A percentile compares a stretch with the other conserved stretches of the same genome.
Evolutionary conservation across 306 rosid species (phyloP).

Genomic region (Cucurbita argyrosperma): DNA sequence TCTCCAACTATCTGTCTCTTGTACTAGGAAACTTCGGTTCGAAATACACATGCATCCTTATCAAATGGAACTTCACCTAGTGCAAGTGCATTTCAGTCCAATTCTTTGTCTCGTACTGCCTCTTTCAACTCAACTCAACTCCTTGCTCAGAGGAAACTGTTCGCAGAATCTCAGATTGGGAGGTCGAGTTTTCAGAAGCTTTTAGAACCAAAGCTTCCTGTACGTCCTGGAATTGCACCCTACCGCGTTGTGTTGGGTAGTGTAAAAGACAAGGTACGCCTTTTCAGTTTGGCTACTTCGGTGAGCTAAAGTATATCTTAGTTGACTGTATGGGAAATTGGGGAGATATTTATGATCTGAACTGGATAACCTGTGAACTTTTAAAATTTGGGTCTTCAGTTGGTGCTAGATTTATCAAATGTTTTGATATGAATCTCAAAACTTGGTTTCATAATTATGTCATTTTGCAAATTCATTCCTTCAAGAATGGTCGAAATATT

Average conservation of each 20-base stretch:
- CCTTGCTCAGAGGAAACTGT: slow-evolving; percentile 42
- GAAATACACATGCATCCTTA: slow-evolving; percentile 5
- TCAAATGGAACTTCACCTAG: slow-evolving; percentile 23
- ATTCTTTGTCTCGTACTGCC: slow-evolving; percentile 17
- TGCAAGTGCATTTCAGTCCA: slow-evolving; percentile 20
- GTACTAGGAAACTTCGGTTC: neutral
- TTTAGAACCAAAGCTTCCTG: slow-evolving; percentile 66
- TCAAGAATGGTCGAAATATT: neutral
- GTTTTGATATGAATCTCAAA: neutral
- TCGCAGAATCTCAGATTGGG: slow-evolving; percentile 51
- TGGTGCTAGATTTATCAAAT: neutral
- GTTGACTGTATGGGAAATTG: slow-evolving; percentile 1
- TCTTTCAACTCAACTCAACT: slow-evolving; percentile 41
- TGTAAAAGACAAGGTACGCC: slow-evolving; percentile 66
- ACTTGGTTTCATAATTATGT: neutral
- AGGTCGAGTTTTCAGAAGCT: slow-evolving; percentile 81
- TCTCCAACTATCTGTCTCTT: slow-evolving; percentile 6
- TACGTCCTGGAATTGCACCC: slow-evolving; percentile 63
- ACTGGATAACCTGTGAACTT: neutral
- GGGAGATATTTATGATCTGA: neutral
- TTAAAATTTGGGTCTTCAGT: neutral
- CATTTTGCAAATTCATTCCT: neutral
- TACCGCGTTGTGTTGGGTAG: slow-evolving; percentile 73
- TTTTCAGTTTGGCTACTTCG: slow-evolving; percentile 1
- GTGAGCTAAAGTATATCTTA: neutral